Base-by-base conservation (phyloP, 1,284 basidiomycete species). In the Anthracocystis setariae region DNA sequence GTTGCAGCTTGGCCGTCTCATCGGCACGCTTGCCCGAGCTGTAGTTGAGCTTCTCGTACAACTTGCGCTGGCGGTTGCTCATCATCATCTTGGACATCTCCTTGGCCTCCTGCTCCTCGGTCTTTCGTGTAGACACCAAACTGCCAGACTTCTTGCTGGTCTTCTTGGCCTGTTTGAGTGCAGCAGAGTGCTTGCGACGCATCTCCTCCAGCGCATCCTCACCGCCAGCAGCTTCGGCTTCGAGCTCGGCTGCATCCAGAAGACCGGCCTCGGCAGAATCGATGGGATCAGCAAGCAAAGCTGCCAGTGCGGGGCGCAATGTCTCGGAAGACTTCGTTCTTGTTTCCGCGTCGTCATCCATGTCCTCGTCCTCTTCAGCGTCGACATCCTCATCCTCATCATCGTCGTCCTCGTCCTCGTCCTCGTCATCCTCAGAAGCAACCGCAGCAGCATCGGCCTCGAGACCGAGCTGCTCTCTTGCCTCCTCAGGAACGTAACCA, bases 21-120 rank as follows among this genome's bases (percentile, higher is more conserved):
- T 88, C 86, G 24, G 87, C 86, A 66, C 90, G 89, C 84, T 92
- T 92, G 82, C 88, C 88, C 82, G 94, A 88, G 66, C 90, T 90
- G 84, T 92, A 90, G 85, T 93, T 92, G 89, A 98, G 91, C 86
- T 92, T 92, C 84, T 95, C 93, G 85, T 96, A 98, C 77, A 98
- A 84, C 85, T 96, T 97, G 78, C 90, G 88, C 85, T 97, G 92
- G 86, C 92, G 94, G 86, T 94, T 96, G 85, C 92, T 95, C 89
- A 98, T 90, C 89, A 98, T 89, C 89, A 96, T 96, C 87, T 95
- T 96, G 84, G 93, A 92, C 90, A 97, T 82, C 48, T 80, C 73
- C 46, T 72, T 72, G 44, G 81, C 81, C 63, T 82, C 92, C 80
- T 95, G 91, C 82, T 90, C 87, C 82, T 96, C 93, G 18, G 47